A percentile compares a stretch with the other conserved stretches of the same genome.
phyloP scores from a whole-genome alignment of 768 basidiomycete species.

The Podaxis carcinomalis region DNA sequence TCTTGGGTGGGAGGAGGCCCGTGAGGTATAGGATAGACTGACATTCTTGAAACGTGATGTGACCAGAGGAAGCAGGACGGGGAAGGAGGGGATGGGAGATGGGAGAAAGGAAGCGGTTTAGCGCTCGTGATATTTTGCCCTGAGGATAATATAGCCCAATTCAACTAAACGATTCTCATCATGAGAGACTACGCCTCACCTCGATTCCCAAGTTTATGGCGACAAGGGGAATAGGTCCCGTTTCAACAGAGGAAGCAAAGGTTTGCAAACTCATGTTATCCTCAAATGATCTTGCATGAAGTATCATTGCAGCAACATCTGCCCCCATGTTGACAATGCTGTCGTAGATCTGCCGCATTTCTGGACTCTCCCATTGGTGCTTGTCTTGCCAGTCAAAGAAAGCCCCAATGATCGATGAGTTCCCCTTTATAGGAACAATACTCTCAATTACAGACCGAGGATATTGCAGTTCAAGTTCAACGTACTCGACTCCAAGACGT shows the following conservation, averaged over 20 bases:
- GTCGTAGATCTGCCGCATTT: constrained; percentile 48
- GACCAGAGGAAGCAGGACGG: constrained; percentile 64
- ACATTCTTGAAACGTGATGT: constrained; percentile 65
- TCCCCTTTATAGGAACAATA: constrained; percentile 46
- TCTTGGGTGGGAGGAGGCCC: constrained; percentile 54
- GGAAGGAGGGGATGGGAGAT: constrained; percentile 74
- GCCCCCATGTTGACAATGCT: constrained; percentile 45
- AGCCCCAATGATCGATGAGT: constrained; percentile 65
- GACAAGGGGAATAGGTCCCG: constrained; percentile 54
- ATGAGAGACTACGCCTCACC: constrained; percentile 8
- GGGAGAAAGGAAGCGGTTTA: constrained; percentile 69
- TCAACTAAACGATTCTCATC: not conserved
- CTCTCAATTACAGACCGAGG: constrained; percentile 43
- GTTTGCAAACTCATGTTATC: constrained; percentile 61
- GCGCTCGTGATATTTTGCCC: constrained; percentile 70
- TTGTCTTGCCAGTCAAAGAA: constrained; percentile 72
- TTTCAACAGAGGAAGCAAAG: constrained; percentile 43
- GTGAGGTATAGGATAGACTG: constrained; percentile 59
- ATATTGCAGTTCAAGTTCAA: constrained; percentile 69
- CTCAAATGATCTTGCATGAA: constrained; percentile 52
- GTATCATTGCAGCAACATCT: constrained; percentile 71
- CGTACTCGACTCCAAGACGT: constrained; percentile 70
- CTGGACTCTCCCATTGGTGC: constrained; percentile 57
- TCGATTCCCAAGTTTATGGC: constrained; percentile 74
- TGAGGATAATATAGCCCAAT: constrained; percentile 12